phyloP scores from a whole-genome alignment of 352 stramenopile species.

The Phytophthora pisi region DNA sequence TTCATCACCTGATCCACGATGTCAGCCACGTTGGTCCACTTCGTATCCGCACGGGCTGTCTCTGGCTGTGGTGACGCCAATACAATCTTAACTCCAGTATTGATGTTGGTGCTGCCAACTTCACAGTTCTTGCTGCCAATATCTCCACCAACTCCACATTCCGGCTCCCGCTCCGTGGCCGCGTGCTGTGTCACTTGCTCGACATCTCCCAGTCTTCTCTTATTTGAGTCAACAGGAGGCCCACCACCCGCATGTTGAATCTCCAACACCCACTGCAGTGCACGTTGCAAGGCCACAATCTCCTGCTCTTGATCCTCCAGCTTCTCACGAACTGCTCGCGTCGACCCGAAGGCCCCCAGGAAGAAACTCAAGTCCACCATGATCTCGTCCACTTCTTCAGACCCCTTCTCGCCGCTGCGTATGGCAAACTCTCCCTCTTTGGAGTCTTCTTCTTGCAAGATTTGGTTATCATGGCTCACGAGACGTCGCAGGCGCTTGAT shows the following conservation, averaged over 20 bases:
- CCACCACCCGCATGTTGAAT: not conserved
- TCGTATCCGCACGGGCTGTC: not conserved
- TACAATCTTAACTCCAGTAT: not conserved
- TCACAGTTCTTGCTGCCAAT: not conserved
- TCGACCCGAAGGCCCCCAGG: conserved; percentile 6
- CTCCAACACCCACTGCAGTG: not conserved
- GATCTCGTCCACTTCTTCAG: conserved; percentile 11
- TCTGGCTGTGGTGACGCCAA: not conserved
- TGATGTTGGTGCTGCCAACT: not conserved
- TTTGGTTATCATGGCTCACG: not conserved
- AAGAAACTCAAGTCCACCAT: conserved; percentile 23
- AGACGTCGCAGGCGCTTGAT: conserved; percentile 6
- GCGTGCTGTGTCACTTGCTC: not conserved
- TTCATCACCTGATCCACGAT: not conserved
- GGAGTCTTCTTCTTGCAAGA: not conserved
- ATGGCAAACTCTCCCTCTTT: not conserved
- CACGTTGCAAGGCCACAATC: not conserved
- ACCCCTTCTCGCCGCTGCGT: not conserved
- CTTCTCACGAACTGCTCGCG: not conserved
- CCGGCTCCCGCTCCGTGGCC: too few relatives aligned
- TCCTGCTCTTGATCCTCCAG: not conserved
- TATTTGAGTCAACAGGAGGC: not conserved
- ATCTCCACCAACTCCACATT: not conserved
- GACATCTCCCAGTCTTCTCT: not conserved
- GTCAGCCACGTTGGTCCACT: not conserved